Percentiles rank a stretch among this genome's conserved stretches.
Evolutionary conservation across 441 rosid species (phyloP).

Genomic region (Euphorbia schlechtendalii): DNA sequence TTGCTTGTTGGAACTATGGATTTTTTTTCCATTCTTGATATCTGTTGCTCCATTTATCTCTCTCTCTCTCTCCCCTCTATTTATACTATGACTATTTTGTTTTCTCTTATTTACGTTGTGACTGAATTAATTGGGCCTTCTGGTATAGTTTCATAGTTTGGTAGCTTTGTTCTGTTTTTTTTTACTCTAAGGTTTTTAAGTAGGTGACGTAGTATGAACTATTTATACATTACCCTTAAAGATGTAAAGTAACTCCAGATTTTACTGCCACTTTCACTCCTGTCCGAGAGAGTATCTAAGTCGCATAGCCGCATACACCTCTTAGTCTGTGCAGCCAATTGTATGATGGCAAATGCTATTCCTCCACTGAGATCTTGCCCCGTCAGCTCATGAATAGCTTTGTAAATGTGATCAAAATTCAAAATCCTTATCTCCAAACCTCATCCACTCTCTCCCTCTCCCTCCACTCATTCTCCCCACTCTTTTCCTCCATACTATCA

Average conservation of each 20-base stretch:
- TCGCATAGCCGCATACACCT: slow-evolving; percentile 23
- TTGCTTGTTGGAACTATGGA: neutral
- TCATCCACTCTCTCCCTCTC: slow-evolving; percentile 41
- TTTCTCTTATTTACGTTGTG: too few relatives aligned
- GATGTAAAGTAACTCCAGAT: neutral
- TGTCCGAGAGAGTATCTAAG: slow-evolving; percentile 12
- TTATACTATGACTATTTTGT: too few relatives aligned
- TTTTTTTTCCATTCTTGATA: neutral
- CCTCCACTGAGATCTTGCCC: slow-evolving; percentile 18
- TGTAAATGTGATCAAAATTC: slow-evolving; percentile 10
- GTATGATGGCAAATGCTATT: neutral
- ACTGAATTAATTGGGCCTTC: too few relatives aligned
- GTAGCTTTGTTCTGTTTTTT: too few relatives aligned
- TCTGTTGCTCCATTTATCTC: too few relatives aligned
- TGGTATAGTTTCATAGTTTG: too few relatives aligned
- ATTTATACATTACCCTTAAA: too few relatives aligned
- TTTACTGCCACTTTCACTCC: neutral
- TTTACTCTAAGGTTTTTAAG: too few relatives aligned
- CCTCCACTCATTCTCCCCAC: slow-evolving; percentile 57
- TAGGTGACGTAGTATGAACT: too few relatives aligned
- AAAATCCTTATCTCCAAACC: slow-evolving; percentile 72
- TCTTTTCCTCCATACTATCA: slow-evolving; percentile 27
- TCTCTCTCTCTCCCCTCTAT: too few relatives aligned
- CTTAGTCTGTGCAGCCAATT: neutral
- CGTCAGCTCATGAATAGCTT: slow-evolving; percentile 16